Conservation (phyloP, 73 alveolate genomes). For the Paramecium bursaria region DNA sequence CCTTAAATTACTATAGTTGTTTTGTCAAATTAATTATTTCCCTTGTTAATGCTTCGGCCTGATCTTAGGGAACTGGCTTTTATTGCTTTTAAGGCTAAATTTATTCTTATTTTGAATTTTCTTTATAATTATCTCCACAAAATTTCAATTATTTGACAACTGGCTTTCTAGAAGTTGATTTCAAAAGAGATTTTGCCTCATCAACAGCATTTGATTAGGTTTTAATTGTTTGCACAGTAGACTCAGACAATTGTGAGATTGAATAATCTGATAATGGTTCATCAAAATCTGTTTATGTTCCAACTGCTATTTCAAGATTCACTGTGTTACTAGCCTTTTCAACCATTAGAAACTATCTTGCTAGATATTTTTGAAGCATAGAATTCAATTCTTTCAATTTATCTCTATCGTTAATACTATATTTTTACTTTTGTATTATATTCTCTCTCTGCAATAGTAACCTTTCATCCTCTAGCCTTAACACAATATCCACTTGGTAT, state of each 20-base stretch:
- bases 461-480: conserved; percentile 67
- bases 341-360: neutral
- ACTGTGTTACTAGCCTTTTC: conserved; percentile 28
- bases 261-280: conserved; percentile 48
- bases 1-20: conserved; percentile 45
- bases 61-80: neutral
- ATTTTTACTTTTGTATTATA: conserved; percentile 50
- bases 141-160: conserved; percentile 42
- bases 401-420: conserved; percentile 5
- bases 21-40: conserved; percentile 51
- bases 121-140: conserved; percentile 59
- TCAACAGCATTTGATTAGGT: conserved; percentile 14
- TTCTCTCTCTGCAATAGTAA: conserved; percentile 56
- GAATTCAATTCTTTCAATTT: conserved; percentile 38
- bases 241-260: neutral
- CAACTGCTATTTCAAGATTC: neutral
- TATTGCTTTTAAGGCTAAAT: neutral
- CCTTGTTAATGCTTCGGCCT: conserved; percentile 39
- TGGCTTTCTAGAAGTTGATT: conserved; percentile 33
- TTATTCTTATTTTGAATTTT: conserved; percentile 25
- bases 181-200: conserved; percentile 34
- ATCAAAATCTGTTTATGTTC: conserved; percentile 8
- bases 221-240: neutral
- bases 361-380: conserved; percentile 21
- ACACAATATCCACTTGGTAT: conserved; percentile 65